phyloP scores from a whole-genome alignment of 257 asterid genomes.

The Solanum bulbocastanum region DNA sequence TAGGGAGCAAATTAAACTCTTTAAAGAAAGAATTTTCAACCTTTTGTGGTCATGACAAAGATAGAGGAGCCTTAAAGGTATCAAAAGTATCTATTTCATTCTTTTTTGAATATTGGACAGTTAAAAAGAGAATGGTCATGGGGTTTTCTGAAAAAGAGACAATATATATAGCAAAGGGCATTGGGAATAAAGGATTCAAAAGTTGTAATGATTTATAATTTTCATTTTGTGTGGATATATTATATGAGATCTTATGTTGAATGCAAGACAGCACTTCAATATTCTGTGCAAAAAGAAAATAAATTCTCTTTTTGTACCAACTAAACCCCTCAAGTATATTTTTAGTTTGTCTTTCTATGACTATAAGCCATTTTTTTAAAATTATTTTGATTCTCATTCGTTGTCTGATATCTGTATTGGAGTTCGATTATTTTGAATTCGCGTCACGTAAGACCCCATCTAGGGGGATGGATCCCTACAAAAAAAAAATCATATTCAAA shows the following conservation, averaged over 20 bases:
- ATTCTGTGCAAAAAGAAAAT: neutral
- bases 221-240: slow-evolving; percentile 5
- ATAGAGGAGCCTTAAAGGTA: slow-evolving; percentile 1
- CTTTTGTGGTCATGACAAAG: slow-evolving; percentile 38
- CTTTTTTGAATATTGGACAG: slow-evolving; percentile 24
- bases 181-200: slow-evolving; percentile 27
- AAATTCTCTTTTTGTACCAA: neutral
- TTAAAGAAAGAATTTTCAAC: slow-evolving; percentile 9
- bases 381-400: fast-evolving
- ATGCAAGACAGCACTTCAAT: slow-evolving; percentile 31
- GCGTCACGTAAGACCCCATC: fast-evolving
- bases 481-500: no score
- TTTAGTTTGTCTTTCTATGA: slow-evolving; percentile 1
- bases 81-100: neutral
- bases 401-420: fast-evolving
- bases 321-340: neutral
- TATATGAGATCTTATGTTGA: slow-evolving; percentile 45
- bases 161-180: neutral
- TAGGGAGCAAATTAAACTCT: slow-evolving; percentile 23
- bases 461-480: fast-evolving
- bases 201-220: slow-evolving; percentile 41
- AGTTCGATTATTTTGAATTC: no score
- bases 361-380: neutral
- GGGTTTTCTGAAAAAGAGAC: slow-evolving; percentile 22
- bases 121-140: slow-evolving; percentile 12